Evolutionary conservation across 345 rosid genomes (phyloP).

Genomic region (Draba incana): DNA sequence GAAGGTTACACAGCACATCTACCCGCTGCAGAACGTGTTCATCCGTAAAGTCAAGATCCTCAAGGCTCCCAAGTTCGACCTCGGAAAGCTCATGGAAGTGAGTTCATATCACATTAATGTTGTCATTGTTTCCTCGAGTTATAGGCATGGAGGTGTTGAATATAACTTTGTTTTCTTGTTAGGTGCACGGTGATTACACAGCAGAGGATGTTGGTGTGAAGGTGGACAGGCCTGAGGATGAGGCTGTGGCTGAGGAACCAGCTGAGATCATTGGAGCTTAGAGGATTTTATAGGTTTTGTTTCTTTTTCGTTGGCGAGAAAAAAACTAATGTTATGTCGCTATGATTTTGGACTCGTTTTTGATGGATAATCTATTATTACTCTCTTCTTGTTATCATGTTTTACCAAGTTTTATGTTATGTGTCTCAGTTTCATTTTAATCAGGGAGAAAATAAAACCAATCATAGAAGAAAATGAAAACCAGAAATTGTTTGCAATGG

Average conservation of each 20-base stretch:
- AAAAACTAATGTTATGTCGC: constrained; percentile 30
- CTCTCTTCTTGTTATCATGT: constrained; percentile 1
- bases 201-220: constrained; percentile 46
- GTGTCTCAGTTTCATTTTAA: background rate
- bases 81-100: constrained; percentile 95
- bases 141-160: background rate
- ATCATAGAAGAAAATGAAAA: too few species aligned
- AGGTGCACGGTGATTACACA: constrained; percentile 44
- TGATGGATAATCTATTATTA: constrained; percentile 17
- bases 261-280: constrained; percentile 43
- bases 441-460: background rate
- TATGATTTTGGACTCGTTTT: constrained; percentile 34
- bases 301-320: background rate
- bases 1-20: constrained; percentile 74
- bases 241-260: constrained; percentile 33
- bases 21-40: constrained; percentile 86
- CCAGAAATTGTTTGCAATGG: too few species aligned
- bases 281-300: constrained; percentile 29
- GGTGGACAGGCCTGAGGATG: constrained; percentile 43
- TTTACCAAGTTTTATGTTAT: background rate
- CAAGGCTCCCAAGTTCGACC: constrained; percentile 95
- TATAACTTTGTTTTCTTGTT: background rate
- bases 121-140: background rate
- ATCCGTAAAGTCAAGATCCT: constrained; percentile 90
- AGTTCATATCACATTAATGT: background rate